A percentile compares a stretch with the other conserved stretches of the same genome.
Conservation (phyloP, 1,284 basidiomycete species). For the Cryptococcus maquisensis region DNA sequence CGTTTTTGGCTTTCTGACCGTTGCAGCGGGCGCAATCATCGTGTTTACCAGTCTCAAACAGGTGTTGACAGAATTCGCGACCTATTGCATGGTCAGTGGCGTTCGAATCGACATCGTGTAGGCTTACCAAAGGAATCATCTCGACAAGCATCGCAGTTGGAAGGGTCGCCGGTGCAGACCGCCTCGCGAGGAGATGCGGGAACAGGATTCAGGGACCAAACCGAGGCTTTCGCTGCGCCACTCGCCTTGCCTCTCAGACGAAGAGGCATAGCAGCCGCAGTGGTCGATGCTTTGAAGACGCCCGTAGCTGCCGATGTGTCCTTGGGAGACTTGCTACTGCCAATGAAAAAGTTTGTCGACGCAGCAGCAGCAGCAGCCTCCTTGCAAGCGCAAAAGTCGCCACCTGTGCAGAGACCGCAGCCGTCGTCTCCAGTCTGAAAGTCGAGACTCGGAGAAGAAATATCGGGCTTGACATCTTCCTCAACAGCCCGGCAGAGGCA, state of each 20-base stretch:
- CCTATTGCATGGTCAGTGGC: slow-evolving; percentile 47
- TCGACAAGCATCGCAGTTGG: slow-evolving; percentile 47
- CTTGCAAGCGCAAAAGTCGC: slow-evolving; percentile 42
- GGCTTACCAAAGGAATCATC: slow-evolving; percentile 46
- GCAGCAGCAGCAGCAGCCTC: slow-evolving; percentile 14
- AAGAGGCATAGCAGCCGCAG: slow-evolving; percentile 12
- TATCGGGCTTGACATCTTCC: slow-evolving; percentile 31
- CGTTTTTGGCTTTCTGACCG: background rate
- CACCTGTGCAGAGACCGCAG: slow-evolving; percentile 40
- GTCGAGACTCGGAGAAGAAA: slow-evolving; percentile 20
- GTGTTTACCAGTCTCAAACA: slow-evolving; percentile 54
- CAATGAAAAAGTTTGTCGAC: background rate
- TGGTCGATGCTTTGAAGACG: slow-evolving; percentile 3
- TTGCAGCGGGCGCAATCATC: too few relatives aligned
- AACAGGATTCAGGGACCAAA: slow-evolving; percentile 33
- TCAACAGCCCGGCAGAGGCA: slow-evolving; percentile 37
- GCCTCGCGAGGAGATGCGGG: slow-evolving; percentile 24
- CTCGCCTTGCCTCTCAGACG: slow-evolving; percentile 12
- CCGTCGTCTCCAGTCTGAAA: slow-evolving; percentile 10
- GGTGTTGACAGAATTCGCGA: slow-evolving; percentile 75
- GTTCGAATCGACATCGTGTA: background rate
- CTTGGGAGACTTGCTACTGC: background rate
- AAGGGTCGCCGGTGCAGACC: slow-evolving; percentile 47
- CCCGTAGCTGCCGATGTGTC: background rate
- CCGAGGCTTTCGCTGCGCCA: slow-evolving; percentile 12